Conservation (phyloP, 2,329 filamentous ascomycete species). For the Paecilomyces sp. region DNA sequence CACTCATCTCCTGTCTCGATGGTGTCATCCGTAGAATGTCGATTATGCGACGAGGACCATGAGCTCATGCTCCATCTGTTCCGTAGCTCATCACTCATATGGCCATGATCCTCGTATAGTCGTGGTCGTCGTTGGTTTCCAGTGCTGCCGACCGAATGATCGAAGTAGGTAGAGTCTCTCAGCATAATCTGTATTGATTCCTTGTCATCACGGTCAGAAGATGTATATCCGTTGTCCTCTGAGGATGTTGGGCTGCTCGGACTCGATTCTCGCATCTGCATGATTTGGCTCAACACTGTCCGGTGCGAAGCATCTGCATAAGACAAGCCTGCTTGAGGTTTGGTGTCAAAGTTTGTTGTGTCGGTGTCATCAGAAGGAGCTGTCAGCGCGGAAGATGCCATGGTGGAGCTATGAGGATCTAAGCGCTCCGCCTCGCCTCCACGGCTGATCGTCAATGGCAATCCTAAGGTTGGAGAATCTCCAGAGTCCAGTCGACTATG, state of each 20-base stretch:
- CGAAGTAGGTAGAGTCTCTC: slow-evolving; percentile 36
- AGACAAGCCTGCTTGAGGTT: slow-evolving; percentile 56
- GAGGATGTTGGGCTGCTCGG: slow-evolving; percentile 32
- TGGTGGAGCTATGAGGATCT: slow-evolving; percentile 30
- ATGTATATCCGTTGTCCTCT: slow-evolving; percentile 28
- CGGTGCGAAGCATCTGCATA: slow-evolving; percentile 26
- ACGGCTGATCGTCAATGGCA: slow-evolving; percentile 6
- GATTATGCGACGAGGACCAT: slow-evolving; percentile 34
- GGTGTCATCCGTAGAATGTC: slow-evolving; percentile 24
- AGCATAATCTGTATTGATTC: slow-evolving; percentile 53
- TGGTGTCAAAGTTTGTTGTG: slow-evolving; percentile 56
- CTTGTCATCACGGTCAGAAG: slow-evolving; percentile 44
- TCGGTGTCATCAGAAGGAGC: slow-evolving; percentile 57
- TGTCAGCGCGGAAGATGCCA: slow-evolving; percentile 55
- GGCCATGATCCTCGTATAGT: slow-evolving; percentile 12
- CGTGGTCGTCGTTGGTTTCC: slow-evolving; percentile 22
- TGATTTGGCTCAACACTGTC: slow-evolving; percentile 42
- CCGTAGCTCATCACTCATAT: slow-evolving; percentile 13
- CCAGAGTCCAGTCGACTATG: background rate
- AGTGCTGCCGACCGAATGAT: slow-evolving; percentile 23
- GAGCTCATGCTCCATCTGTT: slow-evolving; percentile 39
- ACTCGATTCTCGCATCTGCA: slow-evolving; percentile 41
- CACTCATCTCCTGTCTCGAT: slow-evolving; percentile 30
- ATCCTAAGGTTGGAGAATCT: slow-evolving; percentile 40
- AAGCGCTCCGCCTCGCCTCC: background rate